These are phyloP conservation scores for Gentiana macrophylla DNA, from an alignment of 257 asterid species.

Conservation along the genomic window DNA sequence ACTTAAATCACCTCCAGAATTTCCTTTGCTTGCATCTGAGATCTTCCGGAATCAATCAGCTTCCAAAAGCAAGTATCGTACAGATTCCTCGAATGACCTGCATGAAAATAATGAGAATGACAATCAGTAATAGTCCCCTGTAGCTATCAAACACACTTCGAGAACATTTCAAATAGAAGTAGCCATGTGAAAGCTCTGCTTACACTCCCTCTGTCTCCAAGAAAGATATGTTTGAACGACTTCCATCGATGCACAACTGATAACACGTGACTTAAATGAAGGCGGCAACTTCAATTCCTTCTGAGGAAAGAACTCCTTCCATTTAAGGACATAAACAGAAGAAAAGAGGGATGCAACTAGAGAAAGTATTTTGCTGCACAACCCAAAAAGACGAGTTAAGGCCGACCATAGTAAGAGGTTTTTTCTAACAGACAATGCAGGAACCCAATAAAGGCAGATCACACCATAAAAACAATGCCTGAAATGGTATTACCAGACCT, in stretches of 20 bases:
- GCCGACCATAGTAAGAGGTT: too few species aligned
- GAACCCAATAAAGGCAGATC: too few species aligned
- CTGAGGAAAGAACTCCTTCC: conserved; percentile 53
- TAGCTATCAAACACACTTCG: background rate
- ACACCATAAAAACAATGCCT: too few species aligned
- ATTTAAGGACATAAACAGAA: conserved; percentile 53
- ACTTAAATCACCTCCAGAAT: conserved; percentile 36
- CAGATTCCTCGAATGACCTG: conserved; percentile 64
- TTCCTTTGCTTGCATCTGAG: conserved; percentile 48
- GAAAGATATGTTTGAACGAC: conserved; percentile 79
- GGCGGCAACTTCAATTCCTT: conserved; percentile 47
- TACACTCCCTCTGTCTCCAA: conserved; percentile 76
- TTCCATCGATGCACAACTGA: conserved; percentile 64
- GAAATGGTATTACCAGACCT: too few species aligned
- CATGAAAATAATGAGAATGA: conserved; percentile 12
- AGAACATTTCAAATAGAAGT: background rate
- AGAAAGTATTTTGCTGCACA: conserved; percentile 85
- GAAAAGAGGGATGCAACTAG: conserved; percentile 64
- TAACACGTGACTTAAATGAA: conserved; percentile 55
- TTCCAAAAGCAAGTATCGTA: conserved; percentile 66
- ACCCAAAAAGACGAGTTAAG: background rate
- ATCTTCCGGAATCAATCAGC: conserved; percentile 47
- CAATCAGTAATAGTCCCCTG: background rate
- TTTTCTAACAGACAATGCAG: too few species aligned
- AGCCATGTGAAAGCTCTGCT: conserved; percentile 5